A percentile compares a stretch with the other conserved stretches of the same genome.
These are phyloP conservation scores for Syncephalastrum monosporum DNA, from an alignment of 371 early-diverging fungal genomes.

Conservation along the genomic window DNA sequence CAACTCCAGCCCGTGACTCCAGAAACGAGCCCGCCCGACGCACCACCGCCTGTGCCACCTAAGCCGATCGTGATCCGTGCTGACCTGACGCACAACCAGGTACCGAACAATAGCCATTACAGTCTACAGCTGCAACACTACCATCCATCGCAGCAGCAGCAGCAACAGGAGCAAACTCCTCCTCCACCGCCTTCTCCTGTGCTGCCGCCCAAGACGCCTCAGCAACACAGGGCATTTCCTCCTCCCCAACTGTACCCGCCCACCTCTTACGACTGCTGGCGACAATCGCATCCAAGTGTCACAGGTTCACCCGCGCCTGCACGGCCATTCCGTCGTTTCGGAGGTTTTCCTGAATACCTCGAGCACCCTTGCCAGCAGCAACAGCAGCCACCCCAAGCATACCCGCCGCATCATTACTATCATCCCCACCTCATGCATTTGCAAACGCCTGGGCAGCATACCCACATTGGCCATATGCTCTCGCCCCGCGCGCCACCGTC, in stretches of 20 bases:
- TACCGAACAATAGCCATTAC: slow-evolving; percentile 9
- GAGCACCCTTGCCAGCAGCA: not conserved
- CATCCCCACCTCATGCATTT: slow-evolving; percentile 1
- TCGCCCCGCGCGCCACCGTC: slow-evolving; percentile 16
- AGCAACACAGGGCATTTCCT: not conserved
- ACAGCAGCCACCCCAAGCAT: not conserved
- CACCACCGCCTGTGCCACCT: slow-evolving; percentile 46
- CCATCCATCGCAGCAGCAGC: slow-evolving; percentile 5
- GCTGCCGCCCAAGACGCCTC: not conserved
- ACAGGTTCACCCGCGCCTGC: too few species aligned
- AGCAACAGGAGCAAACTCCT: slow-evolving; percentile 8
- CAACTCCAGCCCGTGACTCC: slow-evolving; percentile 6
- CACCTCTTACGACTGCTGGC: too few species aligned
- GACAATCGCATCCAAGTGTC: too few species aligned
- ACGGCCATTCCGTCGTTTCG: too few species aligned
- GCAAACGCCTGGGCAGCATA: slow-evolving; percentile 12
- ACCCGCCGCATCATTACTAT: slow-evolving; percentile 1
- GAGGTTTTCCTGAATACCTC: too few species aligned
- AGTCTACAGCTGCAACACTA: not conserved
- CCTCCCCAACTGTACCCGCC: too few species aligned
- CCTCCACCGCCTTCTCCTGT: slow-evolving; percentile 7
- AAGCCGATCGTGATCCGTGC: slow-evolving; percentile 39
- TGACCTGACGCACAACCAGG: slow-evolving; percentile 21
- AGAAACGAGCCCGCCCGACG: slow-evolving; percentile 9
- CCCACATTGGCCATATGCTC: slow-evolving; percentile 13